Conservation (phyloP, 2,329 filamentous ascomycete genomes). For the Xylaria sp. region DNA sequence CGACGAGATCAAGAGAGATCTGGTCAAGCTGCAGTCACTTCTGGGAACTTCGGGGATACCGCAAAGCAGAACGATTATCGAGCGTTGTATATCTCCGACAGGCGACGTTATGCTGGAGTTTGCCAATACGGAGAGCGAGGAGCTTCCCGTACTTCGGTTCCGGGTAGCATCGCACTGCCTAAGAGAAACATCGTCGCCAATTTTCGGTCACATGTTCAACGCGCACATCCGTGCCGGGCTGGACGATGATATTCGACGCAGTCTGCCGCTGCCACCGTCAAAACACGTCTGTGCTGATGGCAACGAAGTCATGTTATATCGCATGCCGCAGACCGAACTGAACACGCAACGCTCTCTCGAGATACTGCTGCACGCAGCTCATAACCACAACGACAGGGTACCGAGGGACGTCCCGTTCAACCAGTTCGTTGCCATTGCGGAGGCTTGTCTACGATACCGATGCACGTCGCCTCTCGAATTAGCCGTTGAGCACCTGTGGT, state of each 20-base stretch:
- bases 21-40: conserved; percentile 54
- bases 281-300: conserved; percentile 53
- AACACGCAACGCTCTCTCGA: conserved; percentile 57
- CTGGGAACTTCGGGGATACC: conserved; percentile 57
- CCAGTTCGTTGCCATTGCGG: conserved; percentile 63
- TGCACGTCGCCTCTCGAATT: conserved; percentile 64
- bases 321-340: conserved; percentile 63
- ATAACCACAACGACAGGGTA: conserved; percentile 59
- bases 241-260: conserved; percentile 40
- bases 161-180: conserved; percentile 63
- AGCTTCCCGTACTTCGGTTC: conserved; percentile 58
- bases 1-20: conserved; percentile 57
- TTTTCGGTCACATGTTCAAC: conserved; percentile 62
- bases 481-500: conserved; percentile 62
- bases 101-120: conserved; percentile 66
- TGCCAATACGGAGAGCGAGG: conserved; percentile 54
- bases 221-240: conserved; percentile 48
- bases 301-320: conserved; percentile 58
- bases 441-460: conserved; percentile 61
- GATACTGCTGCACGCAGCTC: conserved; percentile 62
- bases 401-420: conserved; percentile 60
- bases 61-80: conserved; percentile 54
- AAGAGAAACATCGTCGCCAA: conserved; percentile 60
- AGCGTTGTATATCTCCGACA: conserved; percentile 56
- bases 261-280: conserved; percentile 51